These are phyloP conservation scores for Aspergillus jensenii DNA, from an alignment of 2,329 filamentous ascomycete genomes.

Conservation along the genomic window DNA sequence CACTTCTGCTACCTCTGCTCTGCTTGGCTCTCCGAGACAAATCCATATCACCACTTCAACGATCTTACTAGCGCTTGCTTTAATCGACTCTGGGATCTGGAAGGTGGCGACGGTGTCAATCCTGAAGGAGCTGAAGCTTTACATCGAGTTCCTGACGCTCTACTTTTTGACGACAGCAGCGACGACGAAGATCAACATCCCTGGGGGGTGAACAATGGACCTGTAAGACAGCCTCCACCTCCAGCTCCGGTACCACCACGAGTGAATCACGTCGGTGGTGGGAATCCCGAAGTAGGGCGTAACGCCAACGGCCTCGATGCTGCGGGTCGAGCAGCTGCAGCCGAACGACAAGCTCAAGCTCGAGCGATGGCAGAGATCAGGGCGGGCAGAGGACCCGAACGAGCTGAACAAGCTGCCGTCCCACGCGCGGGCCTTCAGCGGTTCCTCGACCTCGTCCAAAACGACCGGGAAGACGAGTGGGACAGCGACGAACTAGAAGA, in stretches of 20 bases:
- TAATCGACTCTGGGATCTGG: conserved; percentile 85
- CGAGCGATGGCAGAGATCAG: conserved; percentile 40
- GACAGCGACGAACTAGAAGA: conserved; percentile 59
- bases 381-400: conserved; percentile 22
- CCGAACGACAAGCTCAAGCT: conserved; percentile 40
- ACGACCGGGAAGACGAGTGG: conserved; percentile 60
- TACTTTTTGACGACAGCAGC: conserved; percentile 38
- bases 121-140: conserved; percentile 42
- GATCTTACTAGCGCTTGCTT: conserved; percentile 69
- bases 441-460: conserved; percentile 52
- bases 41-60: conserved; percentile 91
- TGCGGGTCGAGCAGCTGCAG: conserved; percentile 36
- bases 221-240: conserved; percentile 35
- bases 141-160: conserved; percentile 40
- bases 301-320: conserved; percentile 29
- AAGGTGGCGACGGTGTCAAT: conserved; percentile 68
- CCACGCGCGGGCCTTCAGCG: conserved; percentile 45
- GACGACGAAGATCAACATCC: conserved; percentile 29
- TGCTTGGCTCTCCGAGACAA: conserved; percentile 75
- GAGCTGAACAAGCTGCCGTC: conserved; percentile 14
- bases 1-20: conserved; percentile 97
- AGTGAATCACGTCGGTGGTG: conserved; percentile 29
- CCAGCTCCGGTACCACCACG: conserved; percentile 42
- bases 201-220: conserved; percentile 28
- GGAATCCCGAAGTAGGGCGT: conserved; percentile 28